Conservation (phyloP, 1,284 basidiomycete species). For the Rhizoctonia solani region DNA sequence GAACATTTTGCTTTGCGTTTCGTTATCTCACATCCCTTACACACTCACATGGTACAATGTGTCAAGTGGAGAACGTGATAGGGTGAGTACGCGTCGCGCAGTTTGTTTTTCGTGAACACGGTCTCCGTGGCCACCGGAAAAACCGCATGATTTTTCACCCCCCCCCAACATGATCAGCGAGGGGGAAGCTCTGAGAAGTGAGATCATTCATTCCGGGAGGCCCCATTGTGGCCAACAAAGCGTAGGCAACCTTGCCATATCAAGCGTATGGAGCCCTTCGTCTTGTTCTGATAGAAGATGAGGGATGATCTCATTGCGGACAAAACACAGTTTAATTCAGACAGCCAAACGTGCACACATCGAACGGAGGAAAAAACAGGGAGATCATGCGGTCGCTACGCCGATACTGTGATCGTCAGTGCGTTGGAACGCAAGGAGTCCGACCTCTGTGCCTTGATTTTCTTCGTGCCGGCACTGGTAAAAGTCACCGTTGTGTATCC, state of each 20-base stretch:
- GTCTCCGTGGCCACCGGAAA: neutral
- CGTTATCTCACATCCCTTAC: too few species aligned
- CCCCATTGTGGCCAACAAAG: slow-evolving; percentile 1
- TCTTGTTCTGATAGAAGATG: neutral
- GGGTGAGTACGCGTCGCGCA: too few species aligned
- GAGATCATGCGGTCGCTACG: too few species aligned
- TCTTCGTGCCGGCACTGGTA: neutral
- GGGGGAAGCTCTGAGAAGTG: too few species aligned
- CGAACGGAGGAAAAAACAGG: too few species aligned
- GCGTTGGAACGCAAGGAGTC: slow-evolving; percentile 7
- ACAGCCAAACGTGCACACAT: neutral
- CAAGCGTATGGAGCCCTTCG: neutral
- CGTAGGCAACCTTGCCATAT: slow-evolving; percentile 3
- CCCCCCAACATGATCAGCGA: neutral
- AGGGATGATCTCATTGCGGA: neutral
- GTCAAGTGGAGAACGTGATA: too few species aligned
- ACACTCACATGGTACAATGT: too few species aligned
- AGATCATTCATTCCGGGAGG: neutral
- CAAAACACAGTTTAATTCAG: neutral
- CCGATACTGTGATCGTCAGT: neutral
- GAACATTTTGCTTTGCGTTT: too few species aligned
- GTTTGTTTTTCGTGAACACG: too few species aligned
- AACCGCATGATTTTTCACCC: neutral
- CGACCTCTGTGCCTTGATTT: slow-evolving; percentile 16
- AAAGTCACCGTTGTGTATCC: neutral